Evolutionary conservation across 768 basidiomycete species (phyloP).

Genomic region (Dendrothele bispora): DNA sequence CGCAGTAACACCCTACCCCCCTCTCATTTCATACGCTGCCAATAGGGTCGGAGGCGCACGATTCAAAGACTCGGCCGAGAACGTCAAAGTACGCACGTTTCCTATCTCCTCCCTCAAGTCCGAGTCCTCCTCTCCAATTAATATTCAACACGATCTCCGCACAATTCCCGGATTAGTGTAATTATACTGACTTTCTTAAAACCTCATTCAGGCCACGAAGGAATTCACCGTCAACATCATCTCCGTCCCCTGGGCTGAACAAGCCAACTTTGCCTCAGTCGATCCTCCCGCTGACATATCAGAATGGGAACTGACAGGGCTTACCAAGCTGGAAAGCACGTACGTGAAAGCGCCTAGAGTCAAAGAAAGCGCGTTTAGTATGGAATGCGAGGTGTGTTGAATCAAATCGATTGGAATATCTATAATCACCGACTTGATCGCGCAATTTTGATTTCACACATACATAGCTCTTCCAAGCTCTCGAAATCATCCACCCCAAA

Average conservation of each 20-base stretch:
- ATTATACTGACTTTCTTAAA: not conserved
- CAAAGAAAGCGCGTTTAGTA: conserved; percentile 60
- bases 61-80: conserved; percentile 61
- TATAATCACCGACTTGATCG: no score
- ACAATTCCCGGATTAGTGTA: not conserved
- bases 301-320: conserved; percentile 63
- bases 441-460: not conserved
- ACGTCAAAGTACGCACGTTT: conserved; percentile 47
- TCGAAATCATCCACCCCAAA: conserved; percentile 41
- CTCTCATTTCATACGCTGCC: conserved; percentile 58
- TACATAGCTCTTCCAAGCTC: conserved; percentile 39
- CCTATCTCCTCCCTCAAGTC: no score
- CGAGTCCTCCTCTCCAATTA: no score
- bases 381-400: conserved; percentile 59
- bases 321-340: conserved; percentile 53
- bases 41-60: conserved; percentile 21
- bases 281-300: conserved; percentile 52
- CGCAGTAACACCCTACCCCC: conserved; percentile 58
- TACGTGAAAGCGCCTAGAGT: conserved; percentile 55
- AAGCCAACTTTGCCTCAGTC: conserved; percentile 53
- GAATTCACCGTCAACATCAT: conserved; percentile 76
- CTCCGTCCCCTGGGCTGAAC: conserved; percentile 64
- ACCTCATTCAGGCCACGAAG: conserved; percentile 42
- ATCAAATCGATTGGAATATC: no score
- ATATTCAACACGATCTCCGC: no score